These are phyloP conservation scores for Aquilaria yunnanensis DNA, from an alignment of 345 rosid species.

Conservation along the genomic window DNA sequence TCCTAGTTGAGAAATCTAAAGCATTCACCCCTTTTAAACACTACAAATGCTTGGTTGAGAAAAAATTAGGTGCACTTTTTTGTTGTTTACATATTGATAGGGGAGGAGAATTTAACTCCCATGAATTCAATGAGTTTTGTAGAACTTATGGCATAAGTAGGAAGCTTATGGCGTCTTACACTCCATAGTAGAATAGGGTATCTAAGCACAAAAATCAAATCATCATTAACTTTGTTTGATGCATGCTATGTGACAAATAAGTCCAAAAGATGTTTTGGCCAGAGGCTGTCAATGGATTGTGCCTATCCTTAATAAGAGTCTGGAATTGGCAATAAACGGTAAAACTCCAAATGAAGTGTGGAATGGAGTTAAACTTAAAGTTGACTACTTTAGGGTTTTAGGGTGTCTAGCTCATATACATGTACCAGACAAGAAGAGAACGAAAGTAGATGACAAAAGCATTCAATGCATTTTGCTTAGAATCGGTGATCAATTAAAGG, in stretches of 20 bases:
- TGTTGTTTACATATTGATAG: conserved; percentile 4
- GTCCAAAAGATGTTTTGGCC: conserved; percentile 4
- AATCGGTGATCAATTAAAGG: background rate
- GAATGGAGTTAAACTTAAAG: background rate
- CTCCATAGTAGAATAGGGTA: background rate
- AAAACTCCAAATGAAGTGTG: conserved; percentile 7
- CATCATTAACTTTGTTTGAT: background rate
- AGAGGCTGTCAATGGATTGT: conserved; percentile 8
- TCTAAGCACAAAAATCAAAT: conserved; percentile 5
- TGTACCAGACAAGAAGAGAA: background rate
- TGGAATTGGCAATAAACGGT: background rate
- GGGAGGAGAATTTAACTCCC: conserved; percentile 1
- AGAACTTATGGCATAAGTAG: background rate
- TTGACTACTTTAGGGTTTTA: conserved; percentile 2
- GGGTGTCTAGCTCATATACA: conserved; percentile 5
- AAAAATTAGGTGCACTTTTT: background rate
- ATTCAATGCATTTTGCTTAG: background rate
- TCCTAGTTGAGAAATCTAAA: background rate
- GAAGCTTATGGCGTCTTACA: background rate
- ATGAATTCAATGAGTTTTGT: background rate
- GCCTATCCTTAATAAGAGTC: background rate
- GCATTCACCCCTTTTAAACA: background rate
- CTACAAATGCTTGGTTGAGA: conserved; percentile 2
- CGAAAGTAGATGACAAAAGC: conserved; percentile 3
- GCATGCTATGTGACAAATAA: background rate